Base-by-base conservation (phyloP, 257 asterid genomes). In the Eucommia ulmoides region DNA sequence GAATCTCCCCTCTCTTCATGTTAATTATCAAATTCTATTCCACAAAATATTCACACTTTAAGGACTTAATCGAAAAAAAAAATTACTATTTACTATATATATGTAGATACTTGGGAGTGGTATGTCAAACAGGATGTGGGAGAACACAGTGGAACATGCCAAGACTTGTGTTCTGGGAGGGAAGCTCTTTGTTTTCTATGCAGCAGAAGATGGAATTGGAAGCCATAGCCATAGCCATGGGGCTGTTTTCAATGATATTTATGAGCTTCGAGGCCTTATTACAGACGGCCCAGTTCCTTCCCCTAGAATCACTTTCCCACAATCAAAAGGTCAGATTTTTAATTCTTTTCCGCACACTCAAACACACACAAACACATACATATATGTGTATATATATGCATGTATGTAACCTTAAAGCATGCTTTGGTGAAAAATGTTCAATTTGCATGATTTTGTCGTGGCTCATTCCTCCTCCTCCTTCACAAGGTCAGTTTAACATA, bases 91-190 rank as follows among this genome's bases (percentile, higher is more conserved):
- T 52, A 22, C 16, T 44, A 55, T 12, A 41, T 53, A 63, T 14
- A 64, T 21, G 50, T 71, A 91, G 99, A 79, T 91, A 52, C 83
- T 91, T 35, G 95, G 96, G 63, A 75, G 89, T 75, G 95, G 96
- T 66, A 89, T 89, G 95, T 91, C 97, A 29, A 91, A 91, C 61
- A 86, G 74, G 77, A 86, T 83, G 96, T 91, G 99, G 99, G 99
- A 91, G 7, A 74, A 65, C 60, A 93, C 86, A 19, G 74, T 77
- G 52, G 94, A 91, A 58, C 99, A 91, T 59, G 76, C 99, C 7
- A 86, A 86, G 85, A 91, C 99, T 22, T 86, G 99, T 45, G 84
- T 74, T 50, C 74, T 89, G 58, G 73, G 98, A 61, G 96, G 88
- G 60, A 89, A 85, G 60, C 78, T 78, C 23, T 85, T 84, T 33